Percentiles rank a stretch among this genome's conserved stretches.
Evolutionary conservation across 768 basidiomycete species (phyloP).

Genomic region (Trametes gibbosa): DNA sequence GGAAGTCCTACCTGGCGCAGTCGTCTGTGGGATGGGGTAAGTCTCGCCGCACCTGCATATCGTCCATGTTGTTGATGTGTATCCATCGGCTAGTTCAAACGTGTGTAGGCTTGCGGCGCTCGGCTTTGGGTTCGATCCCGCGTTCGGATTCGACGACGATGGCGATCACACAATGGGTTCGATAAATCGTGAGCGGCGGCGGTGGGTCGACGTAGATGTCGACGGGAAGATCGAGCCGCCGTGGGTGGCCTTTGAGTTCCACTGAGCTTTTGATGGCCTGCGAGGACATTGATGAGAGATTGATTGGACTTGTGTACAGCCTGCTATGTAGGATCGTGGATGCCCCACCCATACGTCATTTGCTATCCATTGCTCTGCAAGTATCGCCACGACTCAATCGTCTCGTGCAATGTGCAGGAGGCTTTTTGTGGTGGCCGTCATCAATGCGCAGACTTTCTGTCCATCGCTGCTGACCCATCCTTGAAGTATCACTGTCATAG

Average conservation of each 20-base stretch:
- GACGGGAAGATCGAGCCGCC: slow-evolving; percentile 51
- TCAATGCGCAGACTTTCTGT: no score
- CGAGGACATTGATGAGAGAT: neutral
- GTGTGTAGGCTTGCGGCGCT: neutral
- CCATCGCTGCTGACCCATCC: no score
- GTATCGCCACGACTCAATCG: no score
- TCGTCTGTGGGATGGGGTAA: slow-evolving; percentile 48
- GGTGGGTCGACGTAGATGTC: slow-evolving; percentile 69
- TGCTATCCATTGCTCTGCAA: no score
- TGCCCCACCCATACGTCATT: no score
- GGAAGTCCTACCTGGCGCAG: slow-evolving; percentile 47
- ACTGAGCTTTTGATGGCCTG: slow-evolving; percentile 18
- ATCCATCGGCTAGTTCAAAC: slow-evolving; percentile 32
- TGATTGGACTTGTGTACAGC: neutral
- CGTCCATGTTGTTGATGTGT: neutral
- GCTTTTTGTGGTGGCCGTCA: no score
- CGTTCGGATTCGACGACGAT: slow-evolving; percentile 52
- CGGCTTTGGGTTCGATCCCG: slow-evolving; percentile 55
- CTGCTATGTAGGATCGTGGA: no score
- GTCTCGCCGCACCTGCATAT: neutral
- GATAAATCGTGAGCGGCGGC: slow-evolving; percentile 43
- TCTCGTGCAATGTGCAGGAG: no score
- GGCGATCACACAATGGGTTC: slow-evolving; percentile 36
- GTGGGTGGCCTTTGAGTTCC: slow-evolving; percentile 60
- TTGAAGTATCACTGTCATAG: no score